Percentiles rank a stretch among this genome's conserved stretches.
phyloP scores from a whole-genome alignment of 805 yeast species.

The Candida montana region DNA sequence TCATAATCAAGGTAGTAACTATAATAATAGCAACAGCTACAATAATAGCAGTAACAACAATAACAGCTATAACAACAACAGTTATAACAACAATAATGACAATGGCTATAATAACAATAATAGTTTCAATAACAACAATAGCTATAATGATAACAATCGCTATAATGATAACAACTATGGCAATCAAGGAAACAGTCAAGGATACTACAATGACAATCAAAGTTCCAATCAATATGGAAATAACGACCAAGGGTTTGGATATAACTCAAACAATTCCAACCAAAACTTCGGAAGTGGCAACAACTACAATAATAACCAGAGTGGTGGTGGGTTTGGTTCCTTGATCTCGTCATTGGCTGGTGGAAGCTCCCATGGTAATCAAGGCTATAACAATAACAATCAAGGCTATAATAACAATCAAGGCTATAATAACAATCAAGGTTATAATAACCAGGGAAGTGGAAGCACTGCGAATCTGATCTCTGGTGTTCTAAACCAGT shows the following conservation, averaged over 20 bases:
- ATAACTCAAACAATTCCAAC: too few relatives aligned
- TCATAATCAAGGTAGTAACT: neutral
- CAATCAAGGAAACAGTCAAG: neutral
- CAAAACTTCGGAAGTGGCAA: neutral
- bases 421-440: neutral
- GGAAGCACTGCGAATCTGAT: neutral
- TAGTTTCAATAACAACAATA: neutral
- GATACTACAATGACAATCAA: too few relatives aligned
- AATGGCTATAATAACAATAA: slow-evolving; percentile 1
- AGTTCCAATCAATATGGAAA: too few relatives aligned
- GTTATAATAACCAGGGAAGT: neutral
- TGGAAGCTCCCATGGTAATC: neutral
- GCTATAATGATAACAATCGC: neutral
- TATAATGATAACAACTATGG: neutral
- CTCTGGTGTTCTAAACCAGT: slow-evolving; percentile 1
- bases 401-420: slow-evolving; percentile 1
- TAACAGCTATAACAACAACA: neutral
- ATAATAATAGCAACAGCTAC: neutral
- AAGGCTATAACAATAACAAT: neutral
- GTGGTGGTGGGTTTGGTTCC: slow-evolving; percentile 4
- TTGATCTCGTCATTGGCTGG: neutral
- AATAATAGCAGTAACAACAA: slow-evolving; percentile 6
- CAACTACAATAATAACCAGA: neutral
- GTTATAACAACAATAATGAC: neutral
- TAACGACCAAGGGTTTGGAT: too few relatives aligned